Conservation (phyloP, 805 yeast species). For the Saccharomycopsis schoenii region DNA sequence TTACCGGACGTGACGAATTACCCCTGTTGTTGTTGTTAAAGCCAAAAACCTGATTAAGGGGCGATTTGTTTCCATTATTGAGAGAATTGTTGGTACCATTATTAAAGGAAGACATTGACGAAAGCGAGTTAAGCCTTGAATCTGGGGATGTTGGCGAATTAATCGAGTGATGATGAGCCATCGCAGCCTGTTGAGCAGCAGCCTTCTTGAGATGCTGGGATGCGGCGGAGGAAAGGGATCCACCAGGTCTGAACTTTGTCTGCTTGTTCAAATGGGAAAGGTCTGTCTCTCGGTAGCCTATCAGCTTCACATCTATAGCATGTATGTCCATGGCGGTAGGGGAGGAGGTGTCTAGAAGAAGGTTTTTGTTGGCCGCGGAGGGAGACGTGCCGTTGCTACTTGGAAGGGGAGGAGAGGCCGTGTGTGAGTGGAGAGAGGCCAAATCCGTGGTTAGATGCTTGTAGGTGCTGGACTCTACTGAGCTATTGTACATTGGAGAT, state of each 20-base stretch:
- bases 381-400: background rate
- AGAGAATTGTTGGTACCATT: background rate
- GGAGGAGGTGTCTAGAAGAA: background rate
- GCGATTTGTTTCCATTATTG: slow-evolving; percentile 4
- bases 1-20: background rate
- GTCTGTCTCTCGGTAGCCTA: slow-evolving; percentile 17
- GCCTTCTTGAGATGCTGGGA: slow-evolving; percentile 15
- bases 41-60: slow-evolving; percentile 13
- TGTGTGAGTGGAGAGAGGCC: background rate
- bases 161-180: background rate
- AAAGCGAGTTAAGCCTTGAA: slow-evolving; percentile 8
- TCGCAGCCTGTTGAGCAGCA: slow-evolving; percentile 2
- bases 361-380: background rate
- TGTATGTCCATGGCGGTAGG: background rate
- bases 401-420: background rate
- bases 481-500: background rate
- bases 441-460: background rate
- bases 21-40: background rate
- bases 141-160: background rate
- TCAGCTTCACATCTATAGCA: slow-evolving; percentile 7
- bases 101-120: slow-evolving; percentile 3
- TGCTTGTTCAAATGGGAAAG: slow-evolving; percentile 10
- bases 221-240: slow-evolving; percentile 17
- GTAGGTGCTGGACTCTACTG: background rate
- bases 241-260: slow-evolving; percentile 17